Percentiles rank a stretch among this genome's conserved stretches.
phyloP scores from a whole-genome alignment of 768 basidiomycete species.

The Leccinum disarticulatum region DNA sequence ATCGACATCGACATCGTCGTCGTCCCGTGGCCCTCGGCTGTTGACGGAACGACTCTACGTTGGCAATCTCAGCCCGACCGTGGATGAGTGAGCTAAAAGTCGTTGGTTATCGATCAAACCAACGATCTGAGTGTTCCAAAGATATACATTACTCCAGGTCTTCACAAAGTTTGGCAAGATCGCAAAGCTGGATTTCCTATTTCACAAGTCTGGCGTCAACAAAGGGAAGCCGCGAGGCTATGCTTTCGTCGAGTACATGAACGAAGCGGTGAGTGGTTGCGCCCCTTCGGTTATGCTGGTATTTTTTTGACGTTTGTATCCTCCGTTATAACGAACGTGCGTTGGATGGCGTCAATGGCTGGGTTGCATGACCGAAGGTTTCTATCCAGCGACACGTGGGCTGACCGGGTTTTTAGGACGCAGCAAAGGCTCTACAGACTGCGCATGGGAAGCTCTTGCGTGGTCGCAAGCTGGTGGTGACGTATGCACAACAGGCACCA shows the following conservation, averaged over 20 bases:
- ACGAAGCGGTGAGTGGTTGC: conserved; percentile 66
- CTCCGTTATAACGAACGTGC: conserved; percentile 21
- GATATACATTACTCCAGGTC: conserved; percentile 84
- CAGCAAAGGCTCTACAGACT: conserved; percentile 67
- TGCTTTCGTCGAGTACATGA: conserved; percentile 86
- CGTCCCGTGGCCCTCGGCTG: conserved; percentile 29
- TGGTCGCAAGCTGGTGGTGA: conserved; percentile 88
- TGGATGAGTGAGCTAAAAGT: conserved; percentile 69
- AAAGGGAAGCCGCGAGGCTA: conserved; percentile 96
- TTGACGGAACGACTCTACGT: conserved; percentile 82
- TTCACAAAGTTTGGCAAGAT: conserved; percentile 93
- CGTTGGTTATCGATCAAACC: background rate
- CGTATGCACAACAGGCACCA: conserved; percentile 85
- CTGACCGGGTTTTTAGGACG: conserved; percentile 64
- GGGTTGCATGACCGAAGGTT: conserved; percentile 24
- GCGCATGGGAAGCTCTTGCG: conserved; percentile 81
- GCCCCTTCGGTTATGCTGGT: conserved; percentile 20
- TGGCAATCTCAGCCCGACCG: conserved; percentile 82
- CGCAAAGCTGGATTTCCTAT: conserved; percentile 89
- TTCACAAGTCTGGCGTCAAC: conserved; percentile 86
- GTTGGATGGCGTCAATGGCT: conserved; percentile 19
- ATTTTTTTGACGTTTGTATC: conserved; percentile 27
- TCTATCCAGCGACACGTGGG: conserved; percentile 2
- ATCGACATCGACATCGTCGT: conserved; percentile 12
- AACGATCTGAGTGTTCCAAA: conserved; percentile 33